phyloP scores from a whole-genome alignment of 345 rosid genomes.

The Durio zibethinus region DNA sequence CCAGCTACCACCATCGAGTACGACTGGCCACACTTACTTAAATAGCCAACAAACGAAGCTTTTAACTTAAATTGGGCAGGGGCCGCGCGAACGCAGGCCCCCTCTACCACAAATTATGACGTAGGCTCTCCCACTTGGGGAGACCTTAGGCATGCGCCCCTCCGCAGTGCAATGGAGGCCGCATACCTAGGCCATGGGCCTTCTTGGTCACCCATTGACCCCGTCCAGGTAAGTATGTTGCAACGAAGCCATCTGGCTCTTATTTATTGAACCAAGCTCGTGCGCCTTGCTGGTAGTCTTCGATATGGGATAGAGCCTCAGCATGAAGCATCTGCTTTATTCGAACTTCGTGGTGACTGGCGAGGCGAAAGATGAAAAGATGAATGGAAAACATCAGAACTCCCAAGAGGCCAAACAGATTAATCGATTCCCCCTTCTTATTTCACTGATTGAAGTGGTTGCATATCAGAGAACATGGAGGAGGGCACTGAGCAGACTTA shows the following conservation, averaged over 20 bases:
- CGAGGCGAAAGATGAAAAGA: too few relatives aligned
- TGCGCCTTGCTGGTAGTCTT: not conserved
- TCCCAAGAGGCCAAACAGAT: too few relatives aligned
- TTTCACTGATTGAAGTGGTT: too few relatives aligned
- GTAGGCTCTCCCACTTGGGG: constrained; percentile 38
- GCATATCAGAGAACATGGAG: too few relatives aligned
- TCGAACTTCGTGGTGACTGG: too few relatives aligned
- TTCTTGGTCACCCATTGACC: constrained; percentile 26
- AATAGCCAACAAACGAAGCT: too few relatives aligned
- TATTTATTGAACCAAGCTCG: not conserved
- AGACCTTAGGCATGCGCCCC: constrained; percentile 9
- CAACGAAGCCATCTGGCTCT: rapidly evolving
- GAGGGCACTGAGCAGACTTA: too few relatives aligned
- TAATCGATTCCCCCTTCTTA: too few relatives aligned
- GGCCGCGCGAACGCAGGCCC: constrained; percentile 56
- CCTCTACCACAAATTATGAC: constrained; percentile 43
- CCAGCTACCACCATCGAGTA: too few relatives aligned
- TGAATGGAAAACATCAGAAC: too few relatives aligned
- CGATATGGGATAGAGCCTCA: constrained; percentile 9
- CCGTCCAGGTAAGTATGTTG: constrained; percentile 24
- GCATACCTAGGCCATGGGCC: constrained; percentile 23
- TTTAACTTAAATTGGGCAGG: not conserved
- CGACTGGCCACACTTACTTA: too few relatives aligned
- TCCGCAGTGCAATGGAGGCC: constrained; percentile 5
- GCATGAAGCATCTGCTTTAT: too few relatives aligned